Percentiles rank a stretch among this genome's conserved stretches.
phyloP scores from a whole-genome alignment of 179 eudicot species.

The Sideroxylon spinosum region DNA sequence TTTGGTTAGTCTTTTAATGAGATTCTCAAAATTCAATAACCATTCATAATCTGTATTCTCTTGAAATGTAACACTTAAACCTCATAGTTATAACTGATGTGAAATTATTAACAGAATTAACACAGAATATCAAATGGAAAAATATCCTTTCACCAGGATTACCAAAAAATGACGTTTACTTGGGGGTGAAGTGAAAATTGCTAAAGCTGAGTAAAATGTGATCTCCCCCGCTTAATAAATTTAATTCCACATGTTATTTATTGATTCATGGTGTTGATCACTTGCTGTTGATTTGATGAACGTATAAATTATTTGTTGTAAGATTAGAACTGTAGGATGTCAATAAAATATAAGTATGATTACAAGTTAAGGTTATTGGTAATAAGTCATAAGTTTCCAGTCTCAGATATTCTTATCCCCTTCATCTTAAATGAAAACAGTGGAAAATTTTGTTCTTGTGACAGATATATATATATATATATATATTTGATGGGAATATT shows the following conservation, averaged over 20 bases:
- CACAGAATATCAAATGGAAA: no score
- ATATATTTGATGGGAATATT: neutral
- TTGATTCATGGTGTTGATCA: conserved; percentile 5
- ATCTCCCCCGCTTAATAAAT: neutral
- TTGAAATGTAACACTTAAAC: neutral
- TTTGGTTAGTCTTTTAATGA: neutral
- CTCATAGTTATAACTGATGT: no score
- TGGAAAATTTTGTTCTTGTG: neutral
- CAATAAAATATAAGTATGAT: neutral
- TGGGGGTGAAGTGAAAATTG: no score
- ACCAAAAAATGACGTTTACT: no score
- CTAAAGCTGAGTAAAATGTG: no score
- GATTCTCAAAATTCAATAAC: neutral
- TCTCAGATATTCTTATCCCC: neutral
- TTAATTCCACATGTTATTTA: neutral
- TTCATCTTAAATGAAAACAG: neutral
- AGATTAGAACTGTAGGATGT: neutral
- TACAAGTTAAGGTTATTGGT: neutral
- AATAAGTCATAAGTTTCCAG: neutral
- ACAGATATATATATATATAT: no score
- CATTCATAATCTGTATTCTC: neutral
- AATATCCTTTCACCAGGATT: no score
- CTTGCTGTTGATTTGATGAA: neutral
- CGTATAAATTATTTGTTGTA: neutral
- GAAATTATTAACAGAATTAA: no score